phyloP scores from a whole-genome alignment of 768 basidiomycete species.

The Hysterangium stoloniferum region DNA sequence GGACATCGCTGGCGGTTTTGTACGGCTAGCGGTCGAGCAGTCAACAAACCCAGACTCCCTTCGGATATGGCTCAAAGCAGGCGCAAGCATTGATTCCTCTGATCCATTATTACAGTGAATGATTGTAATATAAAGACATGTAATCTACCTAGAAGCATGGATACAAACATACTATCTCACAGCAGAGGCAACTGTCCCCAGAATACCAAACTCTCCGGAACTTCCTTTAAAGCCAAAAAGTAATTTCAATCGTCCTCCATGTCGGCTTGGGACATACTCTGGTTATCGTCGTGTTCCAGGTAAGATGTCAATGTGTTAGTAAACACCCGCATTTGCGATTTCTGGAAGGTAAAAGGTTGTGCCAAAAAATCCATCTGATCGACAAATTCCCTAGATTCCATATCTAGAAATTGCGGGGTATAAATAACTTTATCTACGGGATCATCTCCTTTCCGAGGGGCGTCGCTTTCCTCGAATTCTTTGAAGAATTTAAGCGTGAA shows the following conservation, averaged over 20 bases:
- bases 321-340: constrained; percentile 60
- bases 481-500: constrained; percentile 50
- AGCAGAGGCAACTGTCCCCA: background rate
- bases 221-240: background rate
- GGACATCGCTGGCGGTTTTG: constrained; percentile 33
- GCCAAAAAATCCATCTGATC: constrained; percentile 53
- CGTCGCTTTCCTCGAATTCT: constrained; percentile 26
- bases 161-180: too few relatives aligned
- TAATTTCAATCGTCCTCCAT: constrained; percentile 23
- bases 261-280: constrained; percentile 18
- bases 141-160: background rate
- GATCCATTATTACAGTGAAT: background rate
- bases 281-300: constrained; percentile 24
- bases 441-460: constrained; percentile 33
- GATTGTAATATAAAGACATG: background rate
- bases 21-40: constrained; percentile 8
- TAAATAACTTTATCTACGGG: constrained; percentile 43
- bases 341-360: constrained; percentile 59
- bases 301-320: constrained; percentile 51
- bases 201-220: background rate
- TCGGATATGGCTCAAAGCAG: constrained; percentile 7
- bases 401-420: constrained; percentile 55
- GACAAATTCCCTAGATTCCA: constrained; percentile 49
- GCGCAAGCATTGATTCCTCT: background rate
- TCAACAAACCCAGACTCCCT: background rate